phyloP scores from a whole-genome alignment of 768 basidiomycete genomes.

The Kwoniella sp. region DNA sequence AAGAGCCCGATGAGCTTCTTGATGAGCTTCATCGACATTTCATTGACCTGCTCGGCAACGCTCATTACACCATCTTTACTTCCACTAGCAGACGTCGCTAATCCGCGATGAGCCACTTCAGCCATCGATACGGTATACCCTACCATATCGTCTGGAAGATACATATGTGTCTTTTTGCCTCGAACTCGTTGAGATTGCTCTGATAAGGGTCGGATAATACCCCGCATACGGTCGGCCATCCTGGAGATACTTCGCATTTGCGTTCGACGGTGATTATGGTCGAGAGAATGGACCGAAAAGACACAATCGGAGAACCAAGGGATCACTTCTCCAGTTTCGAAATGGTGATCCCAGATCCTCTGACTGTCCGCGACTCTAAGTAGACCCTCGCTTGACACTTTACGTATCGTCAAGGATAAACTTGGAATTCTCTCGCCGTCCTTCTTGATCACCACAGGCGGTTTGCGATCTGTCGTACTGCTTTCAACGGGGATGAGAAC shows the following conservation, averaged over 20 bases:
- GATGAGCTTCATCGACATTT: conserved; percentile 74
- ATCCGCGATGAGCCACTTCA: conserved; percentile 78
- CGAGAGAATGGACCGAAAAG: conserved; percentile 29
- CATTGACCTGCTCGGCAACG: conserved; percentile 75
- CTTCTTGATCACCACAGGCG: conserved; percentile 39
- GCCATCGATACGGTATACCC: conserved; percentile 82
- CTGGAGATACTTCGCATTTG: conserved; percentile 64
- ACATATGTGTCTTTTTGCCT: conserved; percentile 77
- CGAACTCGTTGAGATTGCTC: conserved; percentile 81
- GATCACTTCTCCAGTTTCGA: conserved; percentile 53
- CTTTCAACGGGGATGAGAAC: conserved; percentile 76
- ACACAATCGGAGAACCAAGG: conserved; percentile 53
- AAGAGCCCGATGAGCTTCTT: conserved; percentile 74
- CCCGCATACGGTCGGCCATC: conserved; percentile 86
- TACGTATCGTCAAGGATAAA: conserved; percentile 86
- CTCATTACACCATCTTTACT: conserved; percentile 57
- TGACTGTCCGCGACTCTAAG: conserved; percentile 60
- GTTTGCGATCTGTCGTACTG: conserved; percentile 46
- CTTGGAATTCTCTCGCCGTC: conserved; percentile 57
- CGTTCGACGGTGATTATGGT: conserved; percentile 31
- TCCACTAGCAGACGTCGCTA: conserved; percentile 25
- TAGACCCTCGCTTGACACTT: conserved; percentile 83
- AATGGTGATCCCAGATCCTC: conserved; percentile 54
- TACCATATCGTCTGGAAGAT: conserved; percentile 86
- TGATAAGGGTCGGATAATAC: conserved; percentile 74